Conservation (phyloP, 2,329 filamentous ascomycete species). For the Pestalotiopsis sp. region DNA sequence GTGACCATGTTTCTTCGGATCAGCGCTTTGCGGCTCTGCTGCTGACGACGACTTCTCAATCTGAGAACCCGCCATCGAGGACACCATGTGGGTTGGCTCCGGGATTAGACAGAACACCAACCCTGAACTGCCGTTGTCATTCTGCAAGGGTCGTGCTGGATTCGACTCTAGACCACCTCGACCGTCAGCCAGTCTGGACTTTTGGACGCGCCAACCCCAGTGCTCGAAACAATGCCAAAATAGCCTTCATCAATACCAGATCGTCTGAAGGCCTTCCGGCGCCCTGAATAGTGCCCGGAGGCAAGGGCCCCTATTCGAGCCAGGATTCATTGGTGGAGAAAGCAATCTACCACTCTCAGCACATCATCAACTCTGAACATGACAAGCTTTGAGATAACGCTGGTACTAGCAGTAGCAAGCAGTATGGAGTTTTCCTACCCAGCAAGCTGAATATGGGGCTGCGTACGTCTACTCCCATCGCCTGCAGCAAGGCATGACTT, state of each 20-base stretch:
- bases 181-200: background rate
- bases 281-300: slow-evolving; percentile 9
- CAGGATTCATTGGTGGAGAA: slow-evolving; percentile 13
- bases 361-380: slow-evolving; percentile 12
- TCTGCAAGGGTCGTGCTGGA: background rate
- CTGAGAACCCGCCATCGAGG: background rate
- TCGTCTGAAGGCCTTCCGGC: background rate
- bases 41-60: slow-evolving; percentile 15
- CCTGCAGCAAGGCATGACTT: background rate
- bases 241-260: slow-evolving; percentile 4
- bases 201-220: background rate
- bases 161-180: background rate
- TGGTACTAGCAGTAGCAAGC: background rate
- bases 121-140: slow-evolving; percentile 6
- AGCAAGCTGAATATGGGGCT: slow-evolving; percentile 4
- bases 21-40: background rate
- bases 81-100: background rate
- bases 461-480: background rate
- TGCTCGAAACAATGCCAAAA: background rate
- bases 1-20: background rate
- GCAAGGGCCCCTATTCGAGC: slow-evolving; percentile 11
- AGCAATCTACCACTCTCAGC: slow-evolving; percentile 11
- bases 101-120: background rate
- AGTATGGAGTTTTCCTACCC: background rate
- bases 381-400: slow-evolving; percentile 8